A percentile compares a stretch with the other conserved stretches of the same genome.
These are phyloP conservation scores for Rhododendron griersonianum DNA, from an alignment of 148 eudicot species.

Conservation along the genomic window DNA sequence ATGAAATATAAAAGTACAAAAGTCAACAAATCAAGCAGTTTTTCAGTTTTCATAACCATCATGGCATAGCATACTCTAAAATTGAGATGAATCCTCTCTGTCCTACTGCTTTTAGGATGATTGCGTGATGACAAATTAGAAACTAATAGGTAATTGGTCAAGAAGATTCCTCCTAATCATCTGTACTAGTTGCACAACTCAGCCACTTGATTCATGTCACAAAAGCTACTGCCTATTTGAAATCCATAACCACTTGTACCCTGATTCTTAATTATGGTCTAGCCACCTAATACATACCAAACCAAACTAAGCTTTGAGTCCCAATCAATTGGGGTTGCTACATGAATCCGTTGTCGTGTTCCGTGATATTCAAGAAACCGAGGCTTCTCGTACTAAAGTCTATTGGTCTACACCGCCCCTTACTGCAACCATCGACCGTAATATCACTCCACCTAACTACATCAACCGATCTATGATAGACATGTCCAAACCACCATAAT, in stretches of 20 bases:
- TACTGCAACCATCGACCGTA: no score
- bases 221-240: background rate
- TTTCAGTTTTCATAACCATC: background rate
- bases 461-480: background rate
- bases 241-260: background rate
- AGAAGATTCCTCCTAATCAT: background rate
- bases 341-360: background rate
- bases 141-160: background rate
- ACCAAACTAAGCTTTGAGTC: no score
- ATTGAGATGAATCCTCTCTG: background rate
- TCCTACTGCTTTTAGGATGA: background rate
- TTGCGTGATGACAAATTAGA: background rate
- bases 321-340: no score
- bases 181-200: background rate
- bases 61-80: background rate
- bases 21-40: background rate
- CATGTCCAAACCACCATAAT: background rate
- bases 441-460: background rate
- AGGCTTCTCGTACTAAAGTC: background rate
- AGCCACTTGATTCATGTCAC: background rate
- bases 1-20: background rate
- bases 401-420: no score
- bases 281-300: background rate
- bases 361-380: background rate
- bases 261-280: background rate